Conservation (phyloP, 2,329 filamentous ascomycete species). For the Atkinsonella texensis region DNA sequence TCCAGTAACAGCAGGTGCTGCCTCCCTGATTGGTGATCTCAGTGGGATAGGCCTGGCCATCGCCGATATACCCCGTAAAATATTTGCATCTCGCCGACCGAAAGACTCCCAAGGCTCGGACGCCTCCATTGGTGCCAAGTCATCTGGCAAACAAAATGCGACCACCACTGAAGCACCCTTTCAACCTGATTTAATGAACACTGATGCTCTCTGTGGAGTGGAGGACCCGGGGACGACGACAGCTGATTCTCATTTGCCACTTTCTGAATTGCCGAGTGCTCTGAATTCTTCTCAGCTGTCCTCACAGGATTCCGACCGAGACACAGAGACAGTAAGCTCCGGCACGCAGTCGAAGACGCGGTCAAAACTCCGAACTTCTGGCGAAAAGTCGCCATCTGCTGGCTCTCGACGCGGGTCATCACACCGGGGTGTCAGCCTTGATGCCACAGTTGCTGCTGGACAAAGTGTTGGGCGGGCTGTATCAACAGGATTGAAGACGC, state of each 20-base stretch:
- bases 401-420: conserved; percentile 11
- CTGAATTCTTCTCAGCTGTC: conserved; percentile 1
- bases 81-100: conserved; percentile 31
- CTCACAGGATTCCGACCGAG: neutral
- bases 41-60: conserved; percentile 72
- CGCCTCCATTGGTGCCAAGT: conserved; percentile 2
- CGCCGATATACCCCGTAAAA: conserved; percentile 54
- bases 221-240: neutral
- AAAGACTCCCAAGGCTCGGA: conserved; percentile 9
- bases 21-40: conserved; percentile 72
- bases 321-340: neutral
- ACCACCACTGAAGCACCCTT: conserved; percentile 5
- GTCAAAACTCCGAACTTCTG: conserved; percentile 3
- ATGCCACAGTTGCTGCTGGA: conserved; percentile 51
- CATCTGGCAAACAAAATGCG: conserved; percentile 4
- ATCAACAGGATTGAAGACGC: conserved; percentile 62
- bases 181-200: conserved; percentile 3
- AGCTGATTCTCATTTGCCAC: neutral
- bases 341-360: neutral
- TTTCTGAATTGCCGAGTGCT: neutral
- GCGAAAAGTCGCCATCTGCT: conserved; percentile 8
- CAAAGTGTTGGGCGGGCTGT: conserved; percentile 62
- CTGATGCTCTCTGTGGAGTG: neutral
- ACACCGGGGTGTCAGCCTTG: conserved; percentile 25
- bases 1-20: conserved; percentile 64